Evolutionary conservation across 1,284 basidiomycete species (phyloP).

Genomic region (Pisolithus thermaeus): DNA sequence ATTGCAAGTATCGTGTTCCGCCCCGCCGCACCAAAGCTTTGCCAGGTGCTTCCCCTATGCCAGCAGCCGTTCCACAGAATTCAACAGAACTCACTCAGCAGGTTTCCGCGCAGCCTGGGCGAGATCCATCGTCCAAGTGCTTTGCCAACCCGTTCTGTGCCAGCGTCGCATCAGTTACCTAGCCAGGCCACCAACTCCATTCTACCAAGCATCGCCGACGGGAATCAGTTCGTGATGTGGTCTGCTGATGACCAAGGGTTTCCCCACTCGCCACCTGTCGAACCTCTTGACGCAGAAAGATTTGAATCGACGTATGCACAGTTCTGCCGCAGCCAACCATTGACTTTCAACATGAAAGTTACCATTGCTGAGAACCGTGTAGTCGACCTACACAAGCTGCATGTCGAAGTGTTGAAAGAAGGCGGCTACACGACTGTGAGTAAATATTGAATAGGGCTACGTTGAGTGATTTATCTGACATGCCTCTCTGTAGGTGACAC

Average conservation of each 20-base stretch:
- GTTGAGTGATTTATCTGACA: conserved; percentile 1
- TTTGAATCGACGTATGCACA: conserved; percentile 47
- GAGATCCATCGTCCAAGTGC: conserved; percentile 19
- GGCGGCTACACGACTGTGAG: conserved; percentile 48
- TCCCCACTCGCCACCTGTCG: conserved; percentile 12
- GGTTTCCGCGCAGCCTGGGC: conserved; percentile 12
- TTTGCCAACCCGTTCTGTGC: conserved; percentile 25
- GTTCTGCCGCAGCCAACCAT: conserved; percentile 38
- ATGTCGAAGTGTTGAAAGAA: conserved; percentile 50
- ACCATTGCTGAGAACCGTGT: conserved; percentile 43
- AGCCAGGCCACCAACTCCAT: conserved; percentile 17
- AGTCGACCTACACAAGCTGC: conserved; percentile 55
- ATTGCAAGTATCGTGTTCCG: conserved; percentile 7
- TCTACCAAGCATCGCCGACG: conserved; percentile 23
- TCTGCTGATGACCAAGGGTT: conserved; percentile 18
- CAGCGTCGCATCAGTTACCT: conserved; percentile 28
- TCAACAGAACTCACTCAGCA: conserved; percentile 20
- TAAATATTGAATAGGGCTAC: conserved; percentile 3
- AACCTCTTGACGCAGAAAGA: conserved; percentile 40
- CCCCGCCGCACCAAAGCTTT: conserved; percentile 20
- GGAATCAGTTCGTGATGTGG: conserved; percentile 16
- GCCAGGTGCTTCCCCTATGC: conserved; percentile 11
- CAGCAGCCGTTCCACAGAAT: conserved; percentile 12
- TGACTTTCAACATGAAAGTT: conserved; percentile 36
- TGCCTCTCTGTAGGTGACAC: conserved; percentile 39